Base-by-base conservation (phyloP, 2,329 filamentous ascomycete species). In the Didymosphaeria variabile region DNA sequence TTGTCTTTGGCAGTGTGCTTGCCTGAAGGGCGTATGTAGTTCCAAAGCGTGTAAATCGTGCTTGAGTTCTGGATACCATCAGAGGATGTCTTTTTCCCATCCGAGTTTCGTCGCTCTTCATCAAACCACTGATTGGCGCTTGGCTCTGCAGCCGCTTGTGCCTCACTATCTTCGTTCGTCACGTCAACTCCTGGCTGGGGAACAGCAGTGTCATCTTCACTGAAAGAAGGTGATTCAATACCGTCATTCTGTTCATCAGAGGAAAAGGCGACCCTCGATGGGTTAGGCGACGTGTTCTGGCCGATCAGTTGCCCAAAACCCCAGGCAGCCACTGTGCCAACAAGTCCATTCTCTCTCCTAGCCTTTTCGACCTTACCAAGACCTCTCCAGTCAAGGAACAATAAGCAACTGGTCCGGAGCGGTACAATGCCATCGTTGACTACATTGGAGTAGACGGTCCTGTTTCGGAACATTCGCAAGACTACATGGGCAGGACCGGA, bases 371-470 rank as follows among this genome's bases (percentile, higher is more conserved):
- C 95, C 42, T 93, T 90, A 5, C 91, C 94, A 3, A 99, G 82
- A 0, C 95, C 95, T 79, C 94, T 91, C 95, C 95, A 99, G 75
- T 99, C 95, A 1, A 99, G 82, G 72, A 99, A 99, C 6, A 99
- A 81, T n/a, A 99, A 83, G 77, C 94, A 99, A 65, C 94, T 98
- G 5, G 95, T 99, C 23, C 95, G 88, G 36, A 99, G 81, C 2
- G 95, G 95, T 5, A 99, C 95, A 68, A 99, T 97, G 3, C 94
- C 94, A 79, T 98, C 94, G 73, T 98, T 98, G 68, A 98, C 94
- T 13, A 98, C 94, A 72, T 98, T 98, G 1, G 94, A 97, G 77
- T 98, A 98, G 1, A 97, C 85, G 0, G 95, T 98, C 17, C 94
- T 86, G 75, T 96, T 97, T 23, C 92, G 85, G 77, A 98, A 98